phyloP scores from a whole-genome alignment of 352 stramenopile species.

The Phytopythium mirpurense region DNA sequence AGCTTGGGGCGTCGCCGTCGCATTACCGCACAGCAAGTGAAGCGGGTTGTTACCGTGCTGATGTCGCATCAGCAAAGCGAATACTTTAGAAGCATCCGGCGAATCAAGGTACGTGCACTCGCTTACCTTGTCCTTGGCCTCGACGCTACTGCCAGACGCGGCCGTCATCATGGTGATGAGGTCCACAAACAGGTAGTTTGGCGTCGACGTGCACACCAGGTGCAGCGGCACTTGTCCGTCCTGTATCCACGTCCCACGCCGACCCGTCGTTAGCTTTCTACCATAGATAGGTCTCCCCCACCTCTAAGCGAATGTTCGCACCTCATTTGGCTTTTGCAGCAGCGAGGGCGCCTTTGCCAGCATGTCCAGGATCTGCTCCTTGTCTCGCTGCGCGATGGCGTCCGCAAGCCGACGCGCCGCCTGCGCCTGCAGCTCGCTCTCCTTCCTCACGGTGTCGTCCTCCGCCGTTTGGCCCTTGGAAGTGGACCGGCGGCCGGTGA shows the following conservation, averaged over 20 bases:
- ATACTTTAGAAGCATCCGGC: too few species aligned
- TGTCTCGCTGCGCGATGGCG: constrained; percentile 36
- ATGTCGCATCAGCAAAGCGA: background rate
- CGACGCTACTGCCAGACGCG: constrained; percentile 25
- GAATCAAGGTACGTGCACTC: too few species aligned
- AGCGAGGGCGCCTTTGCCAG: constrained; percentile 25
- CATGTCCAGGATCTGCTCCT: constrained; percentile 40
- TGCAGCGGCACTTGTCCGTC: constrained; percentile 45
- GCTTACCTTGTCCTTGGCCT: constrained; percentile 35
- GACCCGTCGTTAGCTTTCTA: background rate
- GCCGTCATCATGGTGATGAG: constrained; percentile 48
- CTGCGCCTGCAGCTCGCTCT: constrained; percentile 17
- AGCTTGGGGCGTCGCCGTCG: constrained; percentile 32
- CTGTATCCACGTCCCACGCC: constrained; percentile 8
- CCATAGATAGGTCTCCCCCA: background rate
- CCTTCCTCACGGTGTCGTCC: constrained; percentile 5
- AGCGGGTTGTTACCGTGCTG: constrained; percentile 41
- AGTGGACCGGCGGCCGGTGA: constrained; percentile 9
- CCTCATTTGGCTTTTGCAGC: constrained; percentile 23
- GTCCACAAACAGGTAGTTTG: constrained; percentile 51
- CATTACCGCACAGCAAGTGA: constrained; percentile 48
- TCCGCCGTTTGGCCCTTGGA: background rate
- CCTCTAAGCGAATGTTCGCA: background rate
- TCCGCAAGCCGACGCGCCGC: constrained; percentile 20
- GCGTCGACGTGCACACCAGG: constrained; percentile 36